phyloP scores from a whole-genome alignment of 106 monocot species.

The Phalaenopsis aphrodite region DNA sequence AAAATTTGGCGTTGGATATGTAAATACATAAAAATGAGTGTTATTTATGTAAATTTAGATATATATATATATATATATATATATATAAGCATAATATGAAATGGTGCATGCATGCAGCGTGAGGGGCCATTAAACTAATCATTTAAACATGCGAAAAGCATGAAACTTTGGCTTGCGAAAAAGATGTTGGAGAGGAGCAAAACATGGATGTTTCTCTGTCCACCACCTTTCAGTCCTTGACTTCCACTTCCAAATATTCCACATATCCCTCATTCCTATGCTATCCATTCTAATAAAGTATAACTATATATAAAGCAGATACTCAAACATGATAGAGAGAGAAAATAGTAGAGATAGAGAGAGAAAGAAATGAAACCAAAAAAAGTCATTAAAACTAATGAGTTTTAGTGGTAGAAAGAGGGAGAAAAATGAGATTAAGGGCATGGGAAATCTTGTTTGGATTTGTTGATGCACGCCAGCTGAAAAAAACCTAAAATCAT shows the following conservation, averaged over 20 bases:
- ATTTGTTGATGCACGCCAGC: background rate
- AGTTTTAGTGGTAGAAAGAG: background rate
- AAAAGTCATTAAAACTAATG: too few relatives aligned
- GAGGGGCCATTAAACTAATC: too few relatives aligned
- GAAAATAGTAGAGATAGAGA: background rate
- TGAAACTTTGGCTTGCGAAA: too few relatives aligned
- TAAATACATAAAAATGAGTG: too few relatives aligned
- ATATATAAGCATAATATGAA: too few relatives aligned
- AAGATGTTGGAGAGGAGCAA: constrained; percentile 31
- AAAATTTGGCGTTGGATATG: too few relatives aligned
- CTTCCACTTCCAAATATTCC: background rate
- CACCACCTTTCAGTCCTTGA: constrained; percentile 3
- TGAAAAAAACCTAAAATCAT: background rate
- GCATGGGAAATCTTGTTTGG: background rate
- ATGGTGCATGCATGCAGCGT: too few relatives aligned
- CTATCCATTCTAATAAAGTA: background rate
- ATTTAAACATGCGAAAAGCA: too few relatives aligned
- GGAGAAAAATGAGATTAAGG: background rate
- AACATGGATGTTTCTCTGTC: constrained; percentile 42
- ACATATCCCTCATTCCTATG: background rate
- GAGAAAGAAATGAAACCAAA: background rate
- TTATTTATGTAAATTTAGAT: too few relatives aligned
- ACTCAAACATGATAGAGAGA: background rate
- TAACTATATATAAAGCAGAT: background rate
- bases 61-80: too few relatives aligned